Conservation (phyloP, 371 early-diverging fungal species). For the Mucor plumbeus region DNA sequence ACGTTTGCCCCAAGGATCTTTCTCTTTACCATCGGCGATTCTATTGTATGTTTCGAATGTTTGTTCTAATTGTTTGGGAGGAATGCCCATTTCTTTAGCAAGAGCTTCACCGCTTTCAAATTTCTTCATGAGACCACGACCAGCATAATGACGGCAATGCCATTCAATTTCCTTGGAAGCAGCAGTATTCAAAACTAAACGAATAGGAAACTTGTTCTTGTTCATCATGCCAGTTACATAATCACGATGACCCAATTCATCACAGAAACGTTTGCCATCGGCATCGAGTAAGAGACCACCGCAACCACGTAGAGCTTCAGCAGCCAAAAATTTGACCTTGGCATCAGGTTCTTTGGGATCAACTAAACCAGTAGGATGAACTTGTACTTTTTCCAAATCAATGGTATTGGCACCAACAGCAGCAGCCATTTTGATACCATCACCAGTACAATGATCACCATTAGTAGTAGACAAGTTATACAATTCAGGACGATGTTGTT, state of each 20-base stretch:
- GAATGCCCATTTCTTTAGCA: constrained; percentile 83
- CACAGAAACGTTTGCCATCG: constrained; percentile 91
- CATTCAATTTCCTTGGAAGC: constrained; percentile 91
- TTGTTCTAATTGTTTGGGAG: constrained; percentile 67
- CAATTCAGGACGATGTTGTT: constrained; percentile 74
- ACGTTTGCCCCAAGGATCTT: constrained; percentile 91
- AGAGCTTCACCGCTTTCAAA: constrained; percentile 77
- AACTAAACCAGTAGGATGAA: constrained; percentile 96
- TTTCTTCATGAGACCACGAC: constrained; percentile 88
- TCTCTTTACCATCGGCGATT: constrained; percentile 72
- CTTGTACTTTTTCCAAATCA: constrained; percentile 96
- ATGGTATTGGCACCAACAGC: constrained; percentile 85
- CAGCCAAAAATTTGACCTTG: constrained; percentile 88
- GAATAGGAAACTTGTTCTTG: constrained; percentile 85
- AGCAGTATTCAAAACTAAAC: constrained; percentile 84
- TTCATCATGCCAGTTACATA: constrained; percentile 86
- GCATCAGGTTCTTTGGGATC: constrained; percentile 90
- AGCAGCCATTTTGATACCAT: constrained; percentile 91
- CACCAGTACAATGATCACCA: constrained; percentile 95
- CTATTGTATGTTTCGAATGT: constrained; percentile 85
- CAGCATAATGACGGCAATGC: constrained; percentile 94
- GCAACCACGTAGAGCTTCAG: constrained; percentile 96
- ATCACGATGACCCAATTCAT: constrained; percentile 92
- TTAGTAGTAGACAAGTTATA: constrained; percentile 83
- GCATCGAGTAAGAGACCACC: constrained; percentile 89